Percentiles rank a stretch among this genome's conserved stretches.
These are phyloP conservation scores for Lentinus brumalis DNA, from an alignment of 768 basidiomycete species.

Conservation along the genomic window DNA sequence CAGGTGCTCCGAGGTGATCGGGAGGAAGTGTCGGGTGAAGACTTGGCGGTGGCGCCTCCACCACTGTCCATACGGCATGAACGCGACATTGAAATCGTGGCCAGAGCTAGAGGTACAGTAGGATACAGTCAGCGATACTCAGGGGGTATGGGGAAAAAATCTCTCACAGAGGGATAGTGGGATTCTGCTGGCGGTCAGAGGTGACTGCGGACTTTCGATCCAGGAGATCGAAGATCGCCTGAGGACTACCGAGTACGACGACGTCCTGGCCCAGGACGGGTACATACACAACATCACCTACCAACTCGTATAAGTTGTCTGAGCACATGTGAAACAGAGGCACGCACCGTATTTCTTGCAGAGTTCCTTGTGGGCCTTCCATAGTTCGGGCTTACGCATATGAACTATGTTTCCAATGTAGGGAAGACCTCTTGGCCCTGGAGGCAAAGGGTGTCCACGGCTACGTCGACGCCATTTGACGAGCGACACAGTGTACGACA, in stretches of 20 bases:
- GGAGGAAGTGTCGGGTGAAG: conserved; percentile 21
- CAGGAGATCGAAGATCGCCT: conserved; percentile 20
- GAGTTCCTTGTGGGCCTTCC: conserved; percentile 24
- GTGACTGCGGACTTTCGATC: conserved; percentile 25
- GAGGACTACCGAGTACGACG: conserved; percentile 14
- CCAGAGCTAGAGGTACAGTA: conserved; percentile 2
- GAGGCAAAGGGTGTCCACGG: conserved; percentile 19
- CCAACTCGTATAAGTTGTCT: too few relatives aligned
- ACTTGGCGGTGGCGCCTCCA: conserved; percentile 23
- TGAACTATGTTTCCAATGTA: conserved; percentile 27
- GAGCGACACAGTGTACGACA: not conserved
- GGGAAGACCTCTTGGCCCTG: conserved; percentile 26
- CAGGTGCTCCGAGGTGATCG: not conserved
- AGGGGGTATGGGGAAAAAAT: not conserved
- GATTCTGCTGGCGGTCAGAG: conserved; percentile 18
- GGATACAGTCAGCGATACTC: not conserved
- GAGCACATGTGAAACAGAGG: not conserved
- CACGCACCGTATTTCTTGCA: conserved; percentile 23
- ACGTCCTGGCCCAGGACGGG: conserved; percentile 17
- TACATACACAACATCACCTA: conserved; percentile 22
- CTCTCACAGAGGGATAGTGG: conserved; percentile 2
- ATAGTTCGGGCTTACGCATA: conserved; percentile 22
- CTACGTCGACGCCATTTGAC: not conserved
- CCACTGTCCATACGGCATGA: conserved; percentile 21
- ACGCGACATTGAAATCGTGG: conserved; percentile 8